These are phyloP conservation scores for Penicillium goetzii DNA, from an alignment of 495 filamentous ascomycete genomes.

Conservation along the genomic window DNA sequence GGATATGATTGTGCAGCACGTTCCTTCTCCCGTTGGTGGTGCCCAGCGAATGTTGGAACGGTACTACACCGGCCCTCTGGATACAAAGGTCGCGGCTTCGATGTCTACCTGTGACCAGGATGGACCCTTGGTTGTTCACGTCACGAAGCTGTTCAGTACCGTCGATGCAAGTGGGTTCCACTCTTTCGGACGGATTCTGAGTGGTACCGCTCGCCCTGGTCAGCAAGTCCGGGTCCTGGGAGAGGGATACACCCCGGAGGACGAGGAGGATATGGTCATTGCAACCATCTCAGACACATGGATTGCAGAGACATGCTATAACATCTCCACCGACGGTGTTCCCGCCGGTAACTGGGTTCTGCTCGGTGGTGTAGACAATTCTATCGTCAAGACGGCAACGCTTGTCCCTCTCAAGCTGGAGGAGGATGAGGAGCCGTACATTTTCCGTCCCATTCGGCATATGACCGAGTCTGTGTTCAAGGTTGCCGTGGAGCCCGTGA, in stretches of 20 bases:
- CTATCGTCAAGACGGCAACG: conserved; percentile 97
- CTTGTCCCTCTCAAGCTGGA: conserved; percentile 80
- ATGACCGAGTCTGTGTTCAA: conserved; percentile 98
- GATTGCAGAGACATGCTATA: conserved; percentile 94
- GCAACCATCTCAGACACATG: conserved; percentile 89
- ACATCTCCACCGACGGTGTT: conserved; percentile 85
- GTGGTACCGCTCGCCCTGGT: conserved; percentile 82
- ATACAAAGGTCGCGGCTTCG: conserved; percentile 77
- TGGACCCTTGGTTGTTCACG: conserved; percentile 84
- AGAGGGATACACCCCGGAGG: conserved; percentile 93
- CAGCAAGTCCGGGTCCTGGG: conserved; percentile 88
- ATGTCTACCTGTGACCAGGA: conserved; percentile 86
- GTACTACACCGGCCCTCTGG: conserved; percentile 95
- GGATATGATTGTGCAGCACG: conserved; percentile 90
- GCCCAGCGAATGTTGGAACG: conserved; percentile 74
- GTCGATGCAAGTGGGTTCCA: conserved; percentile 85
- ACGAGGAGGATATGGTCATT: conserved; percentile 95
- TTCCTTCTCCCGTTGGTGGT: conserved; percentile 85
- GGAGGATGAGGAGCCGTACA: conserved; percentile 87
- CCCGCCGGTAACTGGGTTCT: conserved; percentile 96
- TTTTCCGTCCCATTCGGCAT: conserved; percentile 90
- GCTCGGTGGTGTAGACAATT: conserved; percentile 91
- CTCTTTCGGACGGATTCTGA: conserved; percentile 90
- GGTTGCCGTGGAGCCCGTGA: conserved; percentile 96
- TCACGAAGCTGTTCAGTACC: conserved; percentile 91